Percentiles rank a stretch among this genome's conserved stretches.
Evolutionary conservation across 2,329 filamentous ascomycete genomes (phyloP).

Genomic region (Rhynchosporium graminicola): DNA sequence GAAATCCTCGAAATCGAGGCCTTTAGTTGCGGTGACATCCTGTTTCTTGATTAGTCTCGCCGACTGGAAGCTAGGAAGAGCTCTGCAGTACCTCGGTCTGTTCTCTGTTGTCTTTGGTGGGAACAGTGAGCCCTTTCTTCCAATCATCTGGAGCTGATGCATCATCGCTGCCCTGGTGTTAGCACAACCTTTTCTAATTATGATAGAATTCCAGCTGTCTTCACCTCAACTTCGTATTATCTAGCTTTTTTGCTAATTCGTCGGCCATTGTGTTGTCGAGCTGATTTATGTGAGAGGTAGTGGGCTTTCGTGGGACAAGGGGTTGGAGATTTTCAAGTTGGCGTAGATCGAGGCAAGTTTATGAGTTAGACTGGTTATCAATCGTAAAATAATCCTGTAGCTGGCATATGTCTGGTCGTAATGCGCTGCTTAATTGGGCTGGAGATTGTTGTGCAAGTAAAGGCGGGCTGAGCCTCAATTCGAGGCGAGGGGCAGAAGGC

Average conservation of each 20-base stretch:
- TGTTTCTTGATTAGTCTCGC: conserved; percentile 43
- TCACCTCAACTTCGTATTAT: conserved; percentile 53
- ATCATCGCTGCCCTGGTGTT: conserved; percentile 49
- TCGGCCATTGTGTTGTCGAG: conserved; percentile 46
- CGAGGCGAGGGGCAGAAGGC: conserved; percentile 28
- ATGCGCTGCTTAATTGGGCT: conserved; percentile 7
- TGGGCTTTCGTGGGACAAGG: conserved; percentile 9
- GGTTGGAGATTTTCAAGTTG: not conserved
- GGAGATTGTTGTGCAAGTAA: conserved; percentile 6
- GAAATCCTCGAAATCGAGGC: conserved; percentile 96
- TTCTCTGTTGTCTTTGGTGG: conserved; percentile 72
- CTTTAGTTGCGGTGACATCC: conserved; percentile 98
- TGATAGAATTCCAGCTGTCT: conserved; percentile 23
- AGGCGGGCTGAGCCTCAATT: conserved; percentile 21
- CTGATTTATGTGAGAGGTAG: not conserved
- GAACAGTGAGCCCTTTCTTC: conserved; percentile 72
- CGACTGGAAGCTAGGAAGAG: not conserved
- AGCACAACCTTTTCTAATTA: conserved; percentile 41
- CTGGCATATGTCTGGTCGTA: conserved; percentile 23
- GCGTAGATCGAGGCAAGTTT: conserved; percentile 5
- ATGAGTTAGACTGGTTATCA: conserved; percentile 11
- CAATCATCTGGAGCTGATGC: conserved; percentile 58
- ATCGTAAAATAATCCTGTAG: conserved; percentile 17
- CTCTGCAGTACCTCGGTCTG: conserved; percentile 70
- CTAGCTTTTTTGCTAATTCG: conserved; percentile 55